Evolutionary conservation across 345 rosid genomes (phyloP).

Genomic region (Gynandropsis gynandra): DNA sequence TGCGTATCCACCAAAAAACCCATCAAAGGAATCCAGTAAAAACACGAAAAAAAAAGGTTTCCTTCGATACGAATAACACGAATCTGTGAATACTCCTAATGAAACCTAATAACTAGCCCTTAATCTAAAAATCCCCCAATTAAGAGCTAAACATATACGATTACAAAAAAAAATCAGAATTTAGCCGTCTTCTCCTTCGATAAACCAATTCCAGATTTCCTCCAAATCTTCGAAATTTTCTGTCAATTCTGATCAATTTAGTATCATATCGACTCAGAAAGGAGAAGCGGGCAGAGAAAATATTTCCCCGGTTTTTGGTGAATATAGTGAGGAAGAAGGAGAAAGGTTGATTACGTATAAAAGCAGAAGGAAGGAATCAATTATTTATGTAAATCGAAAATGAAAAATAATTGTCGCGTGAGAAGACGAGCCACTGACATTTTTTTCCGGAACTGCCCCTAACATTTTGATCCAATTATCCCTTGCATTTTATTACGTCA

Average conservation of each 20-base stretch:
- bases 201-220: background rate
- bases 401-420: constrained; percentile 9
- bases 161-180: background rate
- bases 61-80: background rate
- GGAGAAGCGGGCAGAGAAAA: background rate
- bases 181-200: background rate
- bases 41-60: background rate
- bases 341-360: constrained; percentile 2
- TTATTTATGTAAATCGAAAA: background rate
- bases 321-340: background rate
- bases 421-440: constrained; percentile 7
- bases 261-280: background rate
- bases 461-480: no score
- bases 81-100: background rate
- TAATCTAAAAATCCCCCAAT: background rate
- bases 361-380: background rate
- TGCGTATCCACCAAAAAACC: constrained; percentile 45
- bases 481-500: no score
- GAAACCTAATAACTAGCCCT: background rate
- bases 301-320: background rate
- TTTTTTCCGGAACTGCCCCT: no score
- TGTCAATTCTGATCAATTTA: background rate
- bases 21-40: constrained; percentile 31
- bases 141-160: background rate
- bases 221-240: background rate